Conservation (phyloP, 2,329 filamentous ascomycete species). For the Aphanoascus verrucosus region DNA sequence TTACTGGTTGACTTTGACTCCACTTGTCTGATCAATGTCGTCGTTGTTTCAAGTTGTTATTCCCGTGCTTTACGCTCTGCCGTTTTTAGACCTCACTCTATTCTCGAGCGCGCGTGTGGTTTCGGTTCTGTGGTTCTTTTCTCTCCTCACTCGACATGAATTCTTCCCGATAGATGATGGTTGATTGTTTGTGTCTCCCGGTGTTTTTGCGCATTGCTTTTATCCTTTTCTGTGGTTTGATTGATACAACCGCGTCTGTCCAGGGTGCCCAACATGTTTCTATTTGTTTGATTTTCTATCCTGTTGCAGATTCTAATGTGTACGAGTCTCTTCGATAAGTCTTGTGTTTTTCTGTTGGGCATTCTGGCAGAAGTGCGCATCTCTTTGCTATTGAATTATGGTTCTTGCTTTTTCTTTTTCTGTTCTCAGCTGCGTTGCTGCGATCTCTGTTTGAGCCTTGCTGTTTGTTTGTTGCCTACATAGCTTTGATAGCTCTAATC, state of each 20-base stretch:
- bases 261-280: conserved; percentile 24
- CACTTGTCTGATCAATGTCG: too few relatives aligned
- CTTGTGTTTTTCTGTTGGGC: conserved; percentile 22
- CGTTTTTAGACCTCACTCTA: neutral
- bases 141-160: neutral
- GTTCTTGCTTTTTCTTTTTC: conserved; percentile 7
- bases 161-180: neutral
- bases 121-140: neutral
- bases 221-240: conserved; percentile 17
- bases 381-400: conserved; percentile 19
- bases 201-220: neutral
- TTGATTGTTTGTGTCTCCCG: conserved; percentile 3
- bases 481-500: neutral
- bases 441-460: conserved; percentile 13
- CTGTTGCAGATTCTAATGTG: conserved; percentile 12
- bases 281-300: conserved; percentile 16
- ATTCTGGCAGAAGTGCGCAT: conserved; percentile 39
- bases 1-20: too few relatives aligned
- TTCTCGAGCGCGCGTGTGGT: neutral
- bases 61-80: too few relatives aligned
- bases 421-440: conserved; percentile 13
- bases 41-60: too few relatives aligned
- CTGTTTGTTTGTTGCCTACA: neutral
- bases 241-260: conserved; percentile 42
- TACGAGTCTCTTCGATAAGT: conserved; percentile 17